Evolutionary conservation across 305 asterid genomes (phyloP).

Genomic region (Fraxinus greggii): DNA sequence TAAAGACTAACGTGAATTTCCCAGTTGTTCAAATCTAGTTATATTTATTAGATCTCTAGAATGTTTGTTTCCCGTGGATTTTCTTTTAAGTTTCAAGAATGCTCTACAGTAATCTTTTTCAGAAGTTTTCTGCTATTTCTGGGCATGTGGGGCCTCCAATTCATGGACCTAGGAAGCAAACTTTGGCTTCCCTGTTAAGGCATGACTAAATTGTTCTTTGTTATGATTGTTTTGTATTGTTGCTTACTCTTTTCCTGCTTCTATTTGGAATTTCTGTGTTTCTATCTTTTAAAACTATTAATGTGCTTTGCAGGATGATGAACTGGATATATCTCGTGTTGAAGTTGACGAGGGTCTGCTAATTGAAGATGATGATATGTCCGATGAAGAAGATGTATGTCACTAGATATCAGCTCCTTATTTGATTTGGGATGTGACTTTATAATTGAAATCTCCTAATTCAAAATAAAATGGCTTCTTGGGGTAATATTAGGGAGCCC

Average conservation of each 20-base stretch:
- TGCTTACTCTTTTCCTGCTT: not conserved
- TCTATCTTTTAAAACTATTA: not conserved
- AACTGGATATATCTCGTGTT: slow-evolving; percentile 74
- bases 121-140: not conserved
- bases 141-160: not conserved
- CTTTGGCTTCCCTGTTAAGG: not conserved
- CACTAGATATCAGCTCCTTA: slow-evolving; percentile 58
- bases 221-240: not conserved
- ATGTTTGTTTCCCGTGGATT: not conserved
- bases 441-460: not conserved
- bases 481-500: not conserved
- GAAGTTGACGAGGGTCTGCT: slow-evolving; percentile 89
- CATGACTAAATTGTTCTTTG: not conserved
- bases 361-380: slow-evolving; percentile 94
- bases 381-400: slow-evolving; percentile 73
- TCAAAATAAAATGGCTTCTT: not conserved
- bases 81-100: not conserved
- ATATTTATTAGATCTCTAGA: not conserved
- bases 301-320: slow-evolving; percentile 72
- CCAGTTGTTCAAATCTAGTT: not conserved
- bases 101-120: not conserved
- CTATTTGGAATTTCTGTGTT: not conserved
- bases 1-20: not conserved
- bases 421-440: not conserved
- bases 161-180: not conserved